These are phyloP conservation scores for Cystofilobasidium capitatum DNA, from an alignment of 768 basidiomycete genomes.

Conservation along the genomic window DNA sequence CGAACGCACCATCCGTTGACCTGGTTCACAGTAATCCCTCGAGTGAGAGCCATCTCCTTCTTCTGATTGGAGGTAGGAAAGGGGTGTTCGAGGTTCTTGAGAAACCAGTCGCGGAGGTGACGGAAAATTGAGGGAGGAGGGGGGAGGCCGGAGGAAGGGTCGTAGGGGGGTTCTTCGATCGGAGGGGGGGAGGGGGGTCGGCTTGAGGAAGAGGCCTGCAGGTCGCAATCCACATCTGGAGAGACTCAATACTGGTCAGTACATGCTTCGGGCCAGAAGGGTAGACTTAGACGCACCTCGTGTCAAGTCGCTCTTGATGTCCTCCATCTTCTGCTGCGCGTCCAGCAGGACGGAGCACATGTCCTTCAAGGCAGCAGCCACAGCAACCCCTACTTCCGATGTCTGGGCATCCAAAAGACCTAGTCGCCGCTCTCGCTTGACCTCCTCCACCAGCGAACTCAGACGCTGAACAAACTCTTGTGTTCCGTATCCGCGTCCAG, in stretches of 20 bases:
- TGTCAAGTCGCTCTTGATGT: no score
- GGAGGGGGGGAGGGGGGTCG: background rate
- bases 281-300: no score
- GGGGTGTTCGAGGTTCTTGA: slow-evolving; percentile 10
- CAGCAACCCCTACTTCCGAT: background rate
- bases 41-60: background rate
- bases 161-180: background rate
- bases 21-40: background rate
- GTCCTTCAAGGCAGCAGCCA: background rate
- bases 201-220: background rate
- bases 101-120: slow-evolving; percentile 19
- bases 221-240: no score
- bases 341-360: background rate
- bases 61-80: slow-evolving; percentile 16
- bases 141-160: background rate
- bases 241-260: no score
- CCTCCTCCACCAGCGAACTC: background rate
- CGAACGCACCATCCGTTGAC: slow-evolving; percentile 16
- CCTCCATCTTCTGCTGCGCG: background rate
- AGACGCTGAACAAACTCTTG: background rate
- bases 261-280: no score
- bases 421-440: background rate
- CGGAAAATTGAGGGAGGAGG: slow-evolving; percentile 6
- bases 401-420: background rate
- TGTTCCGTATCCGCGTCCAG: no score